Percentiles rank a stretch among this genome's conserved stretches.
phyloP scores from a whole-genome alignment of 768 basidiomycete species.

The Leccinum subgranulosum region DNA sequence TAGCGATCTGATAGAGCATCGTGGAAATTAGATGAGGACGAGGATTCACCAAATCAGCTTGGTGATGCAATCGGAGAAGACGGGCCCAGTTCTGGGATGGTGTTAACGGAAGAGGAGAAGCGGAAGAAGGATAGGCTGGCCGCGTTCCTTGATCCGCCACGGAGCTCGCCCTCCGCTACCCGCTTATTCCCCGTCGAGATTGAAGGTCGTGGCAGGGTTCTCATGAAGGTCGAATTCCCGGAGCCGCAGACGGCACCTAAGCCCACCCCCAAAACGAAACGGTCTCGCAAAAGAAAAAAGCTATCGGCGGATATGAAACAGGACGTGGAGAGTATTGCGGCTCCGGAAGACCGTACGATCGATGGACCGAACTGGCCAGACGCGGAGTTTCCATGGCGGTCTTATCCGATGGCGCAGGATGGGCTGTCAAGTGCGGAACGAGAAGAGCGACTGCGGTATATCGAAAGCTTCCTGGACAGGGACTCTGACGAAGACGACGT shows the following conservation, averaged over 20 bases:
- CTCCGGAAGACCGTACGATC: slow-evolving; percentile 29
- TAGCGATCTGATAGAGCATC: slow-evolving; percentile 24
- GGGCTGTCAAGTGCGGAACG: slow-evolving; percentile 52
- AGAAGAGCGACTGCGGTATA: slow-evolving; percentile 59
- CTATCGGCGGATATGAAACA: slow-evolving; percentile 27
- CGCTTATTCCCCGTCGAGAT: slow-evolving; percentile 59
- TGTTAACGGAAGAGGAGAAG: slow-evolving; percentile 53
- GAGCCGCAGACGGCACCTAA: slow-evolving; percentile 28
- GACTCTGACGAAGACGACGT: slow-evolving; percentile 57
- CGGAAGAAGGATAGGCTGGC: slow-evolving; percentile 66
- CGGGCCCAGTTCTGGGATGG: not conserved
- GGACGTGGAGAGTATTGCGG: slow-evolving; percentile 13
- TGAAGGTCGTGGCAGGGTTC: slow-evolving; percentile 66
- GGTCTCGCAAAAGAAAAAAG: slow-evolving; percentile 50
- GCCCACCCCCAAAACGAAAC: slow-evolving; percentile 38
- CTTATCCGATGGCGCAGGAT: slow-evolving; percentile 53
- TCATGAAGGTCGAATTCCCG: slow-evolving; percentile 56
- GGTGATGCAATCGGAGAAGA: slow-evolving; percentile 14
- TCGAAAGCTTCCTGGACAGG: slow-evolving; percentile 69
- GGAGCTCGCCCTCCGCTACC: slow-evolving; percentile 33
- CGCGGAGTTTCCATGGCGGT: slow-evolving; percentile 72
- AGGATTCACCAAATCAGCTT: slow-evolving; percentile 12
- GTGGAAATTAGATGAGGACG: slow-evolving; percentile 19
- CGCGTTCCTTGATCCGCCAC: slow-evolving; percentile 54
- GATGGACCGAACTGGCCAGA: slow-evolving; percentile 78